These are phyloP conservation scores for Phellinidium pouzarii DNA, from an alignment of 1,284 basidiomycete genomes.

Conservation along the genomic window DNA sequence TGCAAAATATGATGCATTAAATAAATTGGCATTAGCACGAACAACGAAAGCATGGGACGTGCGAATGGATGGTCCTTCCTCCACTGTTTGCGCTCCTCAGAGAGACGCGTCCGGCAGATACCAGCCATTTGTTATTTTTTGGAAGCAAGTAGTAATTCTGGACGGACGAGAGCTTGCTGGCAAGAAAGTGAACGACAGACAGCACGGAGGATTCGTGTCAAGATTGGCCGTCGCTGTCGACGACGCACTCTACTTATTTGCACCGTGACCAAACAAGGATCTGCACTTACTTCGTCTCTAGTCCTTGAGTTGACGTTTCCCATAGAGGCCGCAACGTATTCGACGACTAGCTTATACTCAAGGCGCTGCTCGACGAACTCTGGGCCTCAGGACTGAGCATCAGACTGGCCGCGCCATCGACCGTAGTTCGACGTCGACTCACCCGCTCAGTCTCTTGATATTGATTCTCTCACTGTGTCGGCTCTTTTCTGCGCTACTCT, in stretches of 20 bases:
- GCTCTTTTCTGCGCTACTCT: neutral
- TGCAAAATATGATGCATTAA: conserved; percentile 10
- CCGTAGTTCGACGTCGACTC: neutral
- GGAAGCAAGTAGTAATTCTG: neutral
- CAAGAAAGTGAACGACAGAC: neutral
- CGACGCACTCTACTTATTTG: too few species aligned
- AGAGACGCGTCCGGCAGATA: conserved; percentile 78
- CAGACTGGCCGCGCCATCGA: neutral
- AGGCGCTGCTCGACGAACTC: neutral
- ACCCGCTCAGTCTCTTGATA: neutral
- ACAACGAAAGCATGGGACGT: conserved; percentile 33
- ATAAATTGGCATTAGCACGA: neutral
- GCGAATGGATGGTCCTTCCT: conserved; percentile 98
- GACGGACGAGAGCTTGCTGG: neutral
- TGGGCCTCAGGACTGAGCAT: neutral
- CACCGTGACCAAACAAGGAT: too few species aligned
- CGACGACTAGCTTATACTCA: neutral
- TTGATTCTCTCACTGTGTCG: neutral
- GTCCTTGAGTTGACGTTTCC: too few species aligned
- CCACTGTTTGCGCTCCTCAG: conserved; percentile 99
- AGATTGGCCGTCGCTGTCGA: too few species aligned
- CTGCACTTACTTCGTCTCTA: too few species aligned
- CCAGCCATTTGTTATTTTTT: conserved; percentile 54
- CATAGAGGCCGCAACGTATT: too few species aligned
- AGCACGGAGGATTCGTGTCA: too few species aligned